Evolutionary conservation across 2,329 filamentous ascomycete genomes (phyloP).

Genomic region (Verticillium longisporum): DNA sequence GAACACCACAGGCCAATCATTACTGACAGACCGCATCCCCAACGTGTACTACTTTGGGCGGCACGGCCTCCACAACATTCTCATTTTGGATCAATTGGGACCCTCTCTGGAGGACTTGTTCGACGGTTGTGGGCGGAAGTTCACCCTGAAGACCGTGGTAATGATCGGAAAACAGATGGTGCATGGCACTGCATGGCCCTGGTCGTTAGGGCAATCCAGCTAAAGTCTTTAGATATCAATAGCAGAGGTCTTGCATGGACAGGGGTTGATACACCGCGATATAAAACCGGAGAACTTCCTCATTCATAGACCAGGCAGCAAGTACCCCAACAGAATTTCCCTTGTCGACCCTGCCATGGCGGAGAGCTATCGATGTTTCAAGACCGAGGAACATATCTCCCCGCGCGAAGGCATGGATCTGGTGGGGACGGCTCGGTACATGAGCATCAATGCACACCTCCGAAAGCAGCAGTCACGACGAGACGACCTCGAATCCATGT

Average conservation of each 20-base stretch:
- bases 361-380: constrained; percentile 97
- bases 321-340: constrained; percentile 95
- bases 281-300: constrained; percentile 99
- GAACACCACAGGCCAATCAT: too few relatives aligned
- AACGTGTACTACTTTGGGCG: not conserved
- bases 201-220: not conserved
- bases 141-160: not conserved
- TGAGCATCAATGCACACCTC: constrained; percentile 99
- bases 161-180: not conserved
- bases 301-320: constrained; percentile 84
- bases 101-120: not conserved
- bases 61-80: not conserved
- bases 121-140: not conserved
- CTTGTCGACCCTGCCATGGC: constrained; percentile 99
- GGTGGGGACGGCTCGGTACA: constrained; percentile 94
- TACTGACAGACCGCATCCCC: too few relatives aligned
- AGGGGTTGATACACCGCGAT: constrained; percentile 97
- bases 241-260: constrained; percentile 61
- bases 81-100: not conserved
- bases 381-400: constrained; percentile 98
- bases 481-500: constrained; percentile 87
- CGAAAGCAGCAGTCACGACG: constrained; percentile 92
- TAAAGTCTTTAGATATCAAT: not conserved
- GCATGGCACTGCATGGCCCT: not conserved
- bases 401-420: constrained; percentile 95